Evolutionary conservation across 345 rosid genomes (phyloP).

Genomic region (Noccaea caerulescens): DNA sequence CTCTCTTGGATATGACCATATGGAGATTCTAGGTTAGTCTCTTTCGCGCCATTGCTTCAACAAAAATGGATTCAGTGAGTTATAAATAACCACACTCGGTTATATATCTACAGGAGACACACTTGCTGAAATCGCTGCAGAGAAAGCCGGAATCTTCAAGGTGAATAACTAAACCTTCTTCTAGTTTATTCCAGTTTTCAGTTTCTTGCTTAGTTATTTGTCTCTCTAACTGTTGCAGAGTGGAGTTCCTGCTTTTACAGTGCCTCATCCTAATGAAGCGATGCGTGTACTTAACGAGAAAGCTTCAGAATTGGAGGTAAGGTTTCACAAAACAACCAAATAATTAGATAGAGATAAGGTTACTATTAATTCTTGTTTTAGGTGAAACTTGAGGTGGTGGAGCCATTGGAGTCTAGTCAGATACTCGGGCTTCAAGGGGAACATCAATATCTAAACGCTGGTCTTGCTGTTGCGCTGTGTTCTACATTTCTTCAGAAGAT

Average conservation of each 20-base stretch:
- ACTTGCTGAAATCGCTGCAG: slow-evolving; percentile 88
- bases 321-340: slow-evolving; percentile 16
- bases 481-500: slow-evolving; percentile 75
- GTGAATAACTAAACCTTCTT: slow-evolving; percentile 43
- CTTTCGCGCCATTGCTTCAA: background rate
- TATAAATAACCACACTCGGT: slow-evolving; percentile 1
- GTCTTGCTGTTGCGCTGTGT: slow-evolving; percentile 78
- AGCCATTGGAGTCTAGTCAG: slow-evolving; percentile 63
- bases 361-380: slow-evolving; percentile 40
- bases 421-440: slow-evolving; percentile 89
- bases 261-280: slow-evolving; percentile 89
- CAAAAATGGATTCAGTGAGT: background rate
- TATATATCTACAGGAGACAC: slow-evolving; percentile 61
- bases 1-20: slow-evolving; percentile 98
- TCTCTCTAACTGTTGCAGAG: slow-evolving; percentile 49
- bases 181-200: slow-evolving; percentile 11
- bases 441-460: slow-evolving; percentile 90
- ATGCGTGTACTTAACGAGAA: slow-evolving; percentile 78
- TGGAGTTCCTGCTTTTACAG: slow-evolving; percentile 85
- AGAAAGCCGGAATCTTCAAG: slow-evolving; percentile 97
- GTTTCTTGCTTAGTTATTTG: slow-evolving; percentile 2
- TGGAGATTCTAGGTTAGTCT: slow-evolving; percentile 99
- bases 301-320: slow-evolving; percentile 72
- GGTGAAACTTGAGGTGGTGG: slow-evolving; percentile 73
- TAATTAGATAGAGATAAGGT: background rate